Base-by-base conservation (phyloP, 169 alveolate genomes). In the Plasmodium cynomolgi region DNA sequence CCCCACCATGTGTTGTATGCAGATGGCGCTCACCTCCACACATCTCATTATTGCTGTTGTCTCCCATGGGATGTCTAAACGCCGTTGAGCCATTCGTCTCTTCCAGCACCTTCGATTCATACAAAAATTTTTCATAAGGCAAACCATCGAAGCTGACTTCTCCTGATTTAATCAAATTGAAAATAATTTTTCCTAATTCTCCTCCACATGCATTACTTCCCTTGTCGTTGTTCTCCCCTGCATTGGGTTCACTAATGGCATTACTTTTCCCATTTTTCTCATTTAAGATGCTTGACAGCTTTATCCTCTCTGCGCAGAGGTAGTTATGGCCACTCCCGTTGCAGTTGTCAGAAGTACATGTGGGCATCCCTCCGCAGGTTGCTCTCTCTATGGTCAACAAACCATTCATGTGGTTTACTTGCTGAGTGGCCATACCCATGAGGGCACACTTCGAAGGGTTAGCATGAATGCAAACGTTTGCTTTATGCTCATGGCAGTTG, bases 101-200 rank as follows among this genome's bases (percentile, higher is more conserved):
- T 1, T 11, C 34, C 71, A 81, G 15, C 17, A 47, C 11, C 39
- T 77, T 77, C 34, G 17, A 39, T 8, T 71, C 72, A 84, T 17
- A n/a, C 2, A 84, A 34, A 8, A 41, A 9, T 3, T 72, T 41
- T n/a, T 84, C 34, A 15, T 84, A n/a, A 6, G 37, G 62, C 13
- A 44, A 8, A 56, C 77, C 41, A 3, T 44, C 41, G 1, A n/a
- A 17, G 26, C 23, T 41, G 1, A 15, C 0, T 34, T 41, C 39
- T 77, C 81, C 81, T 17, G 39, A 54, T 54, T 37, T 86, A n/a
- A 71, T 29, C 13, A 54, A 13, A 50, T 75, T 77, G 41, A 85
- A 23, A 39, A 85, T 6, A 20, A 20, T 74, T 8, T 23, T 33
- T n/a, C 39, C 81, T 34, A n/a, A 20, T 17, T 86, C 81, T 13